Evolutionary conservation across 2,329 filamentous ascomycete species (phyloP), one percentile per base, ranked within the genome.

Genomic region (Aspergillus sp.): DNA sequence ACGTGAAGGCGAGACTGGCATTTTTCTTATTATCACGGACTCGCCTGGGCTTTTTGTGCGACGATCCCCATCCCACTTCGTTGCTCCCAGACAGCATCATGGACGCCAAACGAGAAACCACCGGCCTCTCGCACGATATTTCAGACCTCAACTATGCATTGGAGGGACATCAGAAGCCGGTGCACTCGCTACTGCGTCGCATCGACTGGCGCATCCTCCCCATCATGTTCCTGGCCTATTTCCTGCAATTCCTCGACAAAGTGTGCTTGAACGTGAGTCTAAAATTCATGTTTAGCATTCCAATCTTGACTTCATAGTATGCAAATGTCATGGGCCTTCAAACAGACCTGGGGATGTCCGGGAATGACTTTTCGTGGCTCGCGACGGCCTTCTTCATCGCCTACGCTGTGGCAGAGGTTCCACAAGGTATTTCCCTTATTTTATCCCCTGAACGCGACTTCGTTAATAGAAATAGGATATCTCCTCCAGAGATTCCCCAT

Each of bases 241-340:
- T 81, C n/a, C 78, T 86, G 73, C 84, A 87, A 65, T 86, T 86
- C 63, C 75, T 87, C 45, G 85, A 87, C 75, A 88, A 88, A 72
- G 82, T 86, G 59, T 56, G 22, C 15, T 11, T 53, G 33, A 54
- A 48, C 27, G 42, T 54, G 15, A 45, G 51, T 44, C 3, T 34
- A 0, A 12, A 9, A 3, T 30, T 9, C 11, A 17, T 11, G n/a
- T 4, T 4, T 17, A 1, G 20, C 20, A 6, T 17, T 24, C 22
- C 12, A 4, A 44, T 51, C n/a, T 27, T 41, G 24, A 40, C 19
- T 3, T 24, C 3, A 7, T 60, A 86, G 81, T 89, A 89, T 66
- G 85, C 84, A 17, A 83, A 82, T 58, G 84, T 89, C 51, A 89
- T 89, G 86, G 85, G 85, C 3, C 68, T 89, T 7, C 75, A 71